These are phyloP conservation scores for Escallonia herrerae DNA, from an alignment of 129 eudicot species.

Conservation along the genomic window DNA sequence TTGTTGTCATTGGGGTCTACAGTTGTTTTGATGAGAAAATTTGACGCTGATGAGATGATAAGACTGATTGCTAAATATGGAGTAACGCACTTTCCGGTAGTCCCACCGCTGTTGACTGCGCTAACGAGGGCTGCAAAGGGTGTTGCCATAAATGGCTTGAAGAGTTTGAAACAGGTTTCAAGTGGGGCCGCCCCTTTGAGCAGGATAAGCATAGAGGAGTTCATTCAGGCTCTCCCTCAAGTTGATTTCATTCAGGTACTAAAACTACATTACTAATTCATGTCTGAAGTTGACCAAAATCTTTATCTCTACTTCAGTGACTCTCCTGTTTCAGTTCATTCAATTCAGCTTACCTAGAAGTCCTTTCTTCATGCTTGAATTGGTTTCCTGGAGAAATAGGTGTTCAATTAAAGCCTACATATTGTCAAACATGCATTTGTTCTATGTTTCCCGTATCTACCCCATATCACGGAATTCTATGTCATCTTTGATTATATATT, in stretches of 20 bases:
- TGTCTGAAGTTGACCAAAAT: not conserved
- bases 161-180: conserved; percentile 70
- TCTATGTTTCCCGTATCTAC: too few species aligned
- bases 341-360: not conserved
- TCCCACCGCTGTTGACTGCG: conserved; percentile 63
- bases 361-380: not conserved
- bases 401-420: too few species aligned
- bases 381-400: not conserved
- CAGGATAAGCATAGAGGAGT: conserved; percentile 44
- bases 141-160: conserved; percentile 18
- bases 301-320: not conserved
- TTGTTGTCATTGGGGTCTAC: conserved; percentile 59
- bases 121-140: conserved; percentile 41
- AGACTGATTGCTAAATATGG: conserved; percentile 39
- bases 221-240: conserved; percentile 46
- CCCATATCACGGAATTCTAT: too few species aligned
- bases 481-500: too few species aligned
- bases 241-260: conserved; percentile 87
- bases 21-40: conserved; percentile 62
- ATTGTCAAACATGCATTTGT: too few species aligned
- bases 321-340: not conserved
- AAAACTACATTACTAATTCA: not conserved
- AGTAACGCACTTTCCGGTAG: conserved; percentile 74
- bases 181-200: conserved; percentile 84
- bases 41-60: conserved; percentile 42